phyloP scores from a whole-genome alignment of 1,284 basidiomycete species.

The Trichosporon faecale region DNA sequence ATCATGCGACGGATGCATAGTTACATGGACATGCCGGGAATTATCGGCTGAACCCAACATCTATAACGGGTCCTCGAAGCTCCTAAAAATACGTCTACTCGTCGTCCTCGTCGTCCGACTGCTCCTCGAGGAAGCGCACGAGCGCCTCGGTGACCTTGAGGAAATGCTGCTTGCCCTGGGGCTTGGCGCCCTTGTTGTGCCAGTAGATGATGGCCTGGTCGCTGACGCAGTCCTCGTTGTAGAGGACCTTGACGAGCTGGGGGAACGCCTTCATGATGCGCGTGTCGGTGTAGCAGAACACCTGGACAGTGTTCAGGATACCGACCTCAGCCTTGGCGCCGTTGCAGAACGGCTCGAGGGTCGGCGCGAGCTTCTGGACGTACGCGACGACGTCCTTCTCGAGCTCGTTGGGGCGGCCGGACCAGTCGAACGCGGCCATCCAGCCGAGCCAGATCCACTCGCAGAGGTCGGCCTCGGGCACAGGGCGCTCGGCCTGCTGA shows the following conservation, averaged over 20 bases:
- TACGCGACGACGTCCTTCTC: constrained; percentile 78
- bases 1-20: constrained; percentile 3
- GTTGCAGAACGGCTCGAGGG: constrained; percentile 83
- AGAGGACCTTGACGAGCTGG: constrained; percentile 89
- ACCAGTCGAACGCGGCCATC: constrained; percentile 81
- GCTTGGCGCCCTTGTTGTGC: constrained; percentile 93
- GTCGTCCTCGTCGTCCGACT: constrained; percentile 47
- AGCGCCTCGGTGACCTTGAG: constrained; percentile 80
- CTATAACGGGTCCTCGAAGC: not conserved
- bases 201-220: constrained; percentile 97
- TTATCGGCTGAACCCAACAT: not conserved
- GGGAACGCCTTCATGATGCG: constrained; percentile 90
- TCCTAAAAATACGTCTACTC: constrained; percentile 15
- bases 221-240: constrained; percentile 90
- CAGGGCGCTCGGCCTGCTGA: constrained; percentile 56
- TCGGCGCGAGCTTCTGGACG: constrained; percentile 72
- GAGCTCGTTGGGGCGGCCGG: constrained; percentile 80
- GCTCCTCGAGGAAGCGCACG: constrained; percentile 63
- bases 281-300: constrained; percentile 92
- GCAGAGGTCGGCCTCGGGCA: constrained; percentile 78
- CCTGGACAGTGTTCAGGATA: constrained; percentile 87
- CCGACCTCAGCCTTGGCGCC: constrained; percentile 84
- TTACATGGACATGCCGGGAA: constrained; percentile 1
- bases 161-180: constrained; percentile 91
- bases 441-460: constrained; percentile 88